These are phyloP conservation scores for Aspergillus baeticus DNA, from an alignment of 495 filamentous ascomycete species.

Conservation along the genomic window DNA sequence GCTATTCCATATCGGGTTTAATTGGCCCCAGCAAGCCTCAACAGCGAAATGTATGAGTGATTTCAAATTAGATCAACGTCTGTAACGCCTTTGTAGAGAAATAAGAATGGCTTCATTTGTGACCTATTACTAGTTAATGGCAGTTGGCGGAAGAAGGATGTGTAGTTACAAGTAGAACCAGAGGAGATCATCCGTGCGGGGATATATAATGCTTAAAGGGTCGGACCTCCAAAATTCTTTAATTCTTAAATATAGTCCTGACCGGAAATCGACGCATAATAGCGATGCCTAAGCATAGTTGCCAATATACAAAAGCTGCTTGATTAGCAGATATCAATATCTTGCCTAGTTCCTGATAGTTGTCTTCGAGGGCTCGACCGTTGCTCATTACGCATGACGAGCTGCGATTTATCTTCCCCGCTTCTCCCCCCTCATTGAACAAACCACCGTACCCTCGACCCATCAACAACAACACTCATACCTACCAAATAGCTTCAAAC, in stretches of 20 bases:
- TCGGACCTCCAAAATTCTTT: too few relatives aligned
- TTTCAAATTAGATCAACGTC: background rate
- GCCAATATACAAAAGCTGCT: too few relatives aligned
- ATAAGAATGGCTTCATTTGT: background rate
- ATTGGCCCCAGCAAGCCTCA: constrained; percentile 9
- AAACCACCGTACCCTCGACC: constrained; percentile 1
- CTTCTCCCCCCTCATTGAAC: constrained; percentile 21
- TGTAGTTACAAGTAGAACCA: background rate
- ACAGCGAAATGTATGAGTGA: background rate
- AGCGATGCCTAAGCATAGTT: too few relatives aligned
- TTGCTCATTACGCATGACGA: constrained; percentile 3
- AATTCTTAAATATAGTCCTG: too few relatives aligned
- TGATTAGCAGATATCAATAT: too few relatives aligned
- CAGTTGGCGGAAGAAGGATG: too few relatives aligned
- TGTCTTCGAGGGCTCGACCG: background rate
- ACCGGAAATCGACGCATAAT: too few relatives aligned
- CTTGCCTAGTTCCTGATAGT: background rate
- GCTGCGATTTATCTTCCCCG: constrained; percentile 19
- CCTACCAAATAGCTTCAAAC: background rate
- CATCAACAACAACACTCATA: background rate
- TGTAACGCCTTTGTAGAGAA: background rate
- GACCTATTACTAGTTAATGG: background rate
- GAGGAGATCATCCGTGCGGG: background rate
- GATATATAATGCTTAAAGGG: too few relatives aligned
- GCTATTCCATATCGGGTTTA: constrained; percentile 22